Evolutionary conservation across 1,139 yeast species (phyloP), one percentile per base, ranked within the genome.

Genomic region (Kluyveromyces sp.): DNA sequence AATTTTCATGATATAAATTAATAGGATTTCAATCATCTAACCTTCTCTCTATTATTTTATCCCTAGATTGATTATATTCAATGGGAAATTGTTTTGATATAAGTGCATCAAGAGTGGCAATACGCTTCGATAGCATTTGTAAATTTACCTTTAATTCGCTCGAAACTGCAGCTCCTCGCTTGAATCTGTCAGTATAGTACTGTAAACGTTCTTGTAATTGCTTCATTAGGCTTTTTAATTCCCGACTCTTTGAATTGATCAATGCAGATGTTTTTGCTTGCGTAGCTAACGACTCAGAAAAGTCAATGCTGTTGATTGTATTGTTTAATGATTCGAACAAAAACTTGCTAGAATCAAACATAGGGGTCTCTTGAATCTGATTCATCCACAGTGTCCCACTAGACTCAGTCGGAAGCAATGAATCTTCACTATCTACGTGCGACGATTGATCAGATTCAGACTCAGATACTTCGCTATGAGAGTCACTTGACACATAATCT

Each of bases 221-320:
- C 27, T 55, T 53, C 10, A 59, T 53, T 37, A 62, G 46, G 34
- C 56, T 56, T 37, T 57, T 59, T 34, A 63, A 50, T 43, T 60
- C 65, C 32, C 60, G 43, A 45, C 64, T 60, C 40, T 59, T 60
- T 10, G 61, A 53, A 46, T 63, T 63, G 25, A 63, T 54, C 21
- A 55, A 46, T 2, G 64, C 67, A 7, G 67, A 62, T 1, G 64
- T 60, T 47, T 59, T 62, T 26, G 66, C 54, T 40, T 63, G 67
- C 28, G 58, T 44, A 2, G 65, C 55, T 21, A 62, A 43, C 4
- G 65, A 54, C 34, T 59, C 60, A 7, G 66, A 59, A 38, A 63
- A 62, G 48, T 61, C 65, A 3, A 58, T 56, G n/a, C 57, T 44
- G 30, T 61, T 57, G 3, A 61, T 50, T 2, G 65, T 49, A 29